Evolutionary conservation across 331 rosid species (phyloP), one percentile per base, ranked within the genome.

Genomic region (Ulmus americana): DNA sequence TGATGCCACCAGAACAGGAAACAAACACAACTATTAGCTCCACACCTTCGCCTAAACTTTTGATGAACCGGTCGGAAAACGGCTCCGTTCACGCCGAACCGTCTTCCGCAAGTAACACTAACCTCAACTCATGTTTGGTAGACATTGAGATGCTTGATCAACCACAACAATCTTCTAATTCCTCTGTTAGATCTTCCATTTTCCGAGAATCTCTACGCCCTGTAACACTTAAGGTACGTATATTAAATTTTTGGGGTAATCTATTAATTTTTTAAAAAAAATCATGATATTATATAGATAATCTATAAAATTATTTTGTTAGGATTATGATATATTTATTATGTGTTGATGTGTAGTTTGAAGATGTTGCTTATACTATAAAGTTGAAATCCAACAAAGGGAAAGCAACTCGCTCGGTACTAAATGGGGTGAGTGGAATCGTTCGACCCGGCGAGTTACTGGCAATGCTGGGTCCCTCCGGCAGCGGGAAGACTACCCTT

Each of bases 381-480:
- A 81, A 78, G 63, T 16, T 81, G 8, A 61, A 40, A 7, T 68
- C 63, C 64, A 46, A 65, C 16, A 82, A 73, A 45, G 72, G 67
- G 28, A 72, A 74, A 63, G 70, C 64, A 11, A 78, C 80, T 6
- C 75, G 90, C 28, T 72, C 53, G 0, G 64, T 91, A 0, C 81
- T 91, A 1, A 71, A 65, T 1, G 95, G 96, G 1, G 86, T 88
- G 10, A 84, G 80, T 1, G 96, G 97, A 2, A 59, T 80, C n/a
- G 96, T 85, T 45, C 65, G 69, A 13, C 88, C 97, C 0, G 95
- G 97, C 1, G 96, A 91, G 84, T 69, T 91, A 5, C 76, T 86
- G 13, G 97, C 97, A 86, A 88, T 91, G 97, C 64, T 91, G 65
- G 97, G 97, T 4, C 88, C 97, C 1, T 91, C 97, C 0, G 97